These are phyloP conservation scores for Tetracladium setigerum DNA, from an alignment of 495 filamentous ascomycete genomes.

Conservation along the genomic window DNA sequence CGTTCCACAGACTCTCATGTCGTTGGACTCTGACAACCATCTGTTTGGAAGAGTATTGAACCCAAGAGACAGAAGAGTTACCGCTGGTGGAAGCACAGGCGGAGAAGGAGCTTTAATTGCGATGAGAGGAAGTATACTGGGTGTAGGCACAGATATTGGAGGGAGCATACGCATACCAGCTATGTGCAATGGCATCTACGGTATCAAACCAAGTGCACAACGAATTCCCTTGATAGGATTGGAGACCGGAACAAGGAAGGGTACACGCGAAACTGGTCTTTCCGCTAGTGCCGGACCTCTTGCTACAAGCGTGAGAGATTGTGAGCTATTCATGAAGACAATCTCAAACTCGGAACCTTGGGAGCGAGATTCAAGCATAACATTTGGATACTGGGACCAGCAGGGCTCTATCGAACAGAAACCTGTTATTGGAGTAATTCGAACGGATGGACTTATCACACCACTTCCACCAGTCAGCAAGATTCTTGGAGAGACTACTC, in stretches of 20 bases:
- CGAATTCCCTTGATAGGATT: conserved; percentile 44
- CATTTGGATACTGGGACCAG: conserved; percentile 32
- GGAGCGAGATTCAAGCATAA: conserved; percentile 29
- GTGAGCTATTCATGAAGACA: conserved; percentile 34
- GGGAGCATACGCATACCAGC: conserved; percentile 57
- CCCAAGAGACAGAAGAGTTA: conserved; percentile 47
- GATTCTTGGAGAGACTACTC: conserved; percentile 44
- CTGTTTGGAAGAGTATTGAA: conserved; percentile 60
- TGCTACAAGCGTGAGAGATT: conserved; percentile 29
- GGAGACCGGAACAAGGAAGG: conserved; percentile 25
- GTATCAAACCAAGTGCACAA: conserved; percentile 50
- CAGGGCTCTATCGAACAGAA: conserved; percentile 22
- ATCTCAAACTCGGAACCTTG: conserved; percentile 30
- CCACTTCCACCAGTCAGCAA: conserved; percentile 51
- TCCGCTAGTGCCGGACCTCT: conserved; percentile 36
- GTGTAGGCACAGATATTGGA: conserved; percentile 62
- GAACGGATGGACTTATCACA: conserved; percentile 46
- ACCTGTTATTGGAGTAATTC: conserved; percentile 46
- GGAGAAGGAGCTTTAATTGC: conserved; percentile 47
- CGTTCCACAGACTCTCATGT: conserved; percentile 49
- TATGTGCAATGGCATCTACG: conserved; percentile 49
- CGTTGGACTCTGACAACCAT: conserved; percentile 51
- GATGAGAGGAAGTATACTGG: conserved; percentile 33
- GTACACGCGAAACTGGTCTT: conserved; percentile 16
- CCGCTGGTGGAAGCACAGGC: conserved; percentile 56